Evolutionary conservation across 208 protist species (phyloP).

Genomic region (Entamoeba moshkovskii): DNA sequence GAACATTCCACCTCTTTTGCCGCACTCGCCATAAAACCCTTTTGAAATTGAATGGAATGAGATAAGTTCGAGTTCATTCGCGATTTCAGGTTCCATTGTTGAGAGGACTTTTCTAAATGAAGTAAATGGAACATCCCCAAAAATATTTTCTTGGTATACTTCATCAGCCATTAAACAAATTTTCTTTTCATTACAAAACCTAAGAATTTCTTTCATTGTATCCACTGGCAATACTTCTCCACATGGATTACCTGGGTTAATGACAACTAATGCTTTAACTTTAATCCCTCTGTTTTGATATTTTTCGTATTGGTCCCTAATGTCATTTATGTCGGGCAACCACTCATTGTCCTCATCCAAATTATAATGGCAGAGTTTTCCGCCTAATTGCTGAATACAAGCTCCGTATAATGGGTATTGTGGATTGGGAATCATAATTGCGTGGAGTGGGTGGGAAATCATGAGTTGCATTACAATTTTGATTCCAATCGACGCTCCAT

Average conservation of each 20-base stretch:
- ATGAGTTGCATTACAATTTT: slow-evolving; percentile 60
- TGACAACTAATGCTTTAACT: slow-evolving; percentile 74
- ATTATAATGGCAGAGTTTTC: slow-evolving; percentile 68
- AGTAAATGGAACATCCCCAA: slow-evolving; percentile 51
- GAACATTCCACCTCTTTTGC: slow-evolving; percentile 86
- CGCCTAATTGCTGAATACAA: slow-evolving; percentile 72
- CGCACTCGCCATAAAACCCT: slow-evolving; percentile 73
- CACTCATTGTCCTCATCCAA: slow-evolving; percentile 77
- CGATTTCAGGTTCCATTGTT: slow-evolving; percentile 36
- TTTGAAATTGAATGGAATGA: slow-evolving; percentile 77
- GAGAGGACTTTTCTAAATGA: slow-evolving; percentile 64
- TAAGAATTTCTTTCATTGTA: slow-evolving; percentile 58
- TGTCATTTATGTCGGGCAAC: slow-evolving; percentile 52
- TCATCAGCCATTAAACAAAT: slow-evolving; percentile 88
- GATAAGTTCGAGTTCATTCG: slow-evolving; percentile 74
- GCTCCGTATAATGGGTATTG: slow-evolving; percentile 98
- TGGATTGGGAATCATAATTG: slow-evolving; percentile 84
- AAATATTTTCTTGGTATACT: slow-evolving; percentile 96
- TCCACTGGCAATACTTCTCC: slow-evolving; percentile 59
- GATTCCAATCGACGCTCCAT: slow-evolving; percentile 74
- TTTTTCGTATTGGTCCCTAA: slow-evolving; percentile 47
- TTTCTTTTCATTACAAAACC: slow-evolving; percentile 49
- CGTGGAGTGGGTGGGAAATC: neutral
- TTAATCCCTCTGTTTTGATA: slow-evolving; percentile 46
- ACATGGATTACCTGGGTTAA: slow-evolving; percentile 97